Evolutionary conservation across 176 grass and related monocot species (phyloP).

Genomic region (Themeda triandra): DNA sequence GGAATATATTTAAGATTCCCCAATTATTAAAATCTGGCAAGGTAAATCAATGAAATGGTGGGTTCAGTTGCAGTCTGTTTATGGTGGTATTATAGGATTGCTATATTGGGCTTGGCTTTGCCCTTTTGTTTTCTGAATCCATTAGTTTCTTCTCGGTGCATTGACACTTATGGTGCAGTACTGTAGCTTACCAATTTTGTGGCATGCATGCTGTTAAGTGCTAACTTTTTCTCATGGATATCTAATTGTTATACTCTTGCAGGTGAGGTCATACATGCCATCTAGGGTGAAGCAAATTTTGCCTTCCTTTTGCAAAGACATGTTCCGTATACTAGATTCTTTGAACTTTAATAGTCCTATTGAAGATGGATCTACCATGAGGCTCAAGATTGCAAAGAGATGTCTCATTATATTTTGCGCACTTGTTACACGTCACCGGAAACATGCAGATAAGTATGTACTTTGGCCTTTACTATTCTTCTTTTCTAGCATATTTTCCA

Average conservation of each 20-base stretch:
- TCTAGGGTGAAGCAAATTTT: slow-evolving; percentile 59
- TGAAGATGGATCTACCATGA: slow-evolving; percentile 37
- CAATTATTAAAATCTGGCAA: background rate
- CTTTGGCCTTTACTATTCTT: slow-evolving; percentile 24
- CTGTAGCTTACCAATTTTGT: background rate
- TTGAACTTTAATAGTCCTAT: slow-evolving; percentile 49
- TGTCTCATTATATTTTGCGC: slow-evolving; percentile 77
- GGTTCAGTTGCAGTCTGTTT: background rate
- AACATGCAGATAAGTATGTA: slow-evolving; percentile 76
- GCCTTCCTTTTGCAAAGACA: slow-evolving; percentile 74
- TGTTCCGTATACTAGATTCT: slow-evolving; percentile 69
- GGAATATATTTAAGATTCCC: background rate
- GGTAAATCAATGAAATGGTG: background rate
- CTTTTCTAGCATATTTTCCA: slow-evolving; percentile 26
- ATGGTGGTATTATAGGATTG: background rate
- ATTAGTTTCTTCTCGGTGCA: background rate
- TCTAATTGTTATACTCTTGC: slow-evolving; percentile 38
- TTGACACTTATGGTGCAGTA: slow-evolving; percentile 7
- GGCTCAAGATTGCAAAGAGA: slow-evolving; percentile 87
- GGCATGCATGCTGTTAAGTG: slow-evolving; percentile 20
- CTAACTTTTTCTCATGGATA: slow-evolving; percentile 17
- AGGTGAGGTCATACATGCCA: slow-evolving; percentile 92
- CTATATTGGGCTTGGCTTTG: background rate
- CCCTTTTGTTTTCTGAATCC: background rate
- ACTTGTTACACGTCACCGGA: slow-evolving; percentile 80